These are phyloP conservation scores for Phascolomyces articulosus DNA, from an alignment of 371 early-diverging fungal species.

Conservation along the genomic window DNA sequence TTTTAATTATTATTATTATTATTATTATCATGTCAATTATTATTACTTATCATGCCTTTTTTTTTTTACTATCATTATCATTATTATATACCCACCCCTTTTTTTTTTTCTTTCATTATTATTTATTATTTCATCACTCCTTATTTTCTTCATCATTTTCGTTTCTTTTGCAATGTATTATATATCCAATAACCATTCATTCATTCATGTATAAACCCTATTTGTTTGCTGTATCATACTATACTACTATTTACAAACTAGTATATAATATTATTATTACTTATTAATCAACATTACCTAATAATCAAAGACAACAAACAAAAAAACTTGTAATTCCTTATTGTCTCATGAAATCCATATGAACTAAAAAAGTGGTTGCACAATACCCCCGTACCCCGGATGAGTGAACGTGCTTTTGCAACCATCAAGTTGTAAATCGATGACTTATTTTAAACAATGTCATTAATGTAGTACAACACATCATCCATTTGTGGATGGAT, in stretches of 20 bases:
- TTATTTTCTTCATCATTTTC: background rate
- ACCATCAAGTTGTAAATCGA: no score
- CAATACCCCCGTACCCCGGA: background rate
- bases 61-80: no score
- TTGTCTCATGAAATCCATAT: slow-evolving; percentile 7
- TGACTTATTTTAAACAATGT: background rate
- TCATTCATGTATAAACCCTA: no score
- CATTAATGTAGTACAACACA: slow-evolving; percentile 8
- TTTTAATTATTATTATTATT: no score
- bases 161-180: background rate
- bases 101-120: background rate
- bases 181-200: background rate
- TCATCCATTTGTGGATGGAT: background rate
- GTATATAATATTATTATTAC: background rate
- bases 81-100: no score
- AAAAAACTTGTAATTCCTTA: no score
- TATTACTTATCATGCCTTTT: no score
- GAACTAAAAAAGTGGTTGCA: background rate
- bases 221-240: background rate
- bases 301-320: no score
- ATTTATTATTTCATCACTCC: background rate
- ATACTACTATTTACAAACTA: no score
- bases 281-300: background rate
- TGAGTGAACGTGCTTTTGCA: background rate
- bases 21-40: no score